Percentiles rank a stretch among this genome's conserved stretches.
phyloP scores from a whole-genome alignment of 2,329 filamentous ascomycete species.

The Colletotrichum paranaense region DNA sequence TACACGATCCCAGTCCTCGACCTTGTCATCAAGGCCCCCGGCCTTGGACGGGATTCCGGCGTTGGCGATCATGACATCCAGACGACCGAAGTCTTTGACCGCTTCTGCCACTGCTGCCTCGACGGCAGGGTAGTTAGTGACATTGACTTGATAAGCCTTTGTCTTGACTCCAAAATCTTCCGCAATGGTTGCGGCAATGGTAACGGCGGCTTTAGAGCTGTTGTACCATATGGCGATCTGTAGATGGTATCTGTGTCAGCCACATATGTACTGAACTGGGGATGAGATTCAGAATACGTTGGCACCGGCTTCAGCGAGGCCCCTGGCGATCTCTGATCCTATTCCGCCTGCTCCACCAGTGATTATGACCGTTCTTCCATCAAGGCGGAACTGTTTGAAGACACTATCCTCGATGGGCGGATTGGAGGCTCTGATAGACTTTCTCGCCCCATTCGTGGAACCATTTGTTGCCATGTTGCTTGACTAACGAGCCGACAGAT shows the following conservation, averaged over 20 bases:
- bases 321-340: conserved; percentile 21
- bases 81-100: conserved; percentile 48
- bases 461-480: conserved; percentile 5
- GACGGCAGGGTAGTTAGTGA: conserved; percentile 43
- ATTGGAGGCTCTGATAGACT: conserved; percentile 23
- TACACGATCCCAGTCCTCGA: conserved; percentile 45
- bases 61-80: conserved; percentile 50
- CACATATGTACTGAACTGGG: too few species aligned
- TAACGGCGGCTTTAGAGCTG: conserved; percentile 8
- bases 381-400: conserved; percentile 32
- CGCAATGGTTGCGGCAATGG: not conserved
- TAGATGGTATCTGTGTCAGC: not conserved
- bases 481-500: not conserved
- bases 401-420: conserved; percentile 17
- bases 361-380: conserved; percentile 24
- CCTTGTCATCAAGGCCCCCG: conserved; percentile 43
- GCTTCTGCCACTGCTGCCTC: conserved; percentile 42
- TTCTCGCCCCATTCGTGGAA: not conserved
- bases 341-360: conserved; percentile 23
- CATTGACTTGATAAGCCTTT: conserved; percentile 51
- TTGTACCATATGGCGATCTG: conserved; percentile 28
- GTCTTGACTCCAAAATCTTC: conserved; percentile 21
- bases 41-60: conserved; percentile 47
- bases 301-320: conserved; percentile 25
- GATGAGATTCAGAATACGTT: conserved; percentile 19